Conservation (phyloP, 345 rosid species). For the Lumnitzera racemosa region DNA sequence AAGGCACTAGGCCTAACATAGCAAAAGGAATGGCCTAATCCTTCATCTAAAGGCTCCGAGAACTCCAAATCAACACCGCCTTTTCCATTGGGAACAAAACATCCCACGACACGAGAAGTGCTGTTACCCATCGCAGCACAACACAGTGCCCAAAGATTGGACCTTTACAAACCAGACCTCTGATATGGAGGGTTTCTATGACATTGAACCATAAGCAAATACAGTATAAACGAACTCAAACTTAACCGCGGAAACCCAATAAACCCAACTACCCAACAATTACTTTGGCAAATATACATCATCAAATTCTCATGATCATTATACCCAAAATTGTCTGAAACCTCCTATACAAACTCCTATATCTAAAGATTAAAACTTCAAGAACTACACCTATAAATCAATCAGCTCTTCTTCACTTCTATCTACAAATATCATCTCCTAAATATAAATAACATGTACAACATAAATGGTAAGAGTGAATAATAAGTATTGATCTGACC, state of each 20-base stretch:
- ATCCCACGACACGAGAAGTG: constrained; percentile 93
- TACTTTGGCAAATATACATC: constrained; percentile 43
- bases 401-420: no score
- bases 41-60: constrained; percentile 83
- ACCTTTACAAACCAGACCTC: constrained; percentile 33
- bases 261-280: constrained; percentile 49
- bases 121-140: constrained; percentile 64
- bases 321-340: not conserved
- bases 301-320: constrained; percentile 37
- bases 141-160: not conserved
- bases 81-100: constrained; percentile 81
- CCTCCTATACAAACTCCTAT: not conserved
- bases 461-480: constrained; percentile 8
- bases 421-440: not conserved
- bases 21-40: constrained; percentile 97
- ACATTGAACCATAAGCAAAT: constrained; percentile 47
- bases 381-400: no score
- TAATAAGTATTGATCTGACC: constrained; percentile 65
- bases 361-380: no score
- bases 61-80: constrained; percentile 76
- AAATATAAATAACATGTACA: not conserved
- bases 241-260: constrained; percentile 36
- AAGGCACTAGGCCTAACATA: constrained; percentile 78
- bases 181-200: constrained; percentile 34
- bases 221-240: constrained; percentile 32